These are phyloP conservation scores for Sutorius eximius DNA, from an alignment of 1,284 basidiomycete species.

Conservation along the genomic window DNA sequence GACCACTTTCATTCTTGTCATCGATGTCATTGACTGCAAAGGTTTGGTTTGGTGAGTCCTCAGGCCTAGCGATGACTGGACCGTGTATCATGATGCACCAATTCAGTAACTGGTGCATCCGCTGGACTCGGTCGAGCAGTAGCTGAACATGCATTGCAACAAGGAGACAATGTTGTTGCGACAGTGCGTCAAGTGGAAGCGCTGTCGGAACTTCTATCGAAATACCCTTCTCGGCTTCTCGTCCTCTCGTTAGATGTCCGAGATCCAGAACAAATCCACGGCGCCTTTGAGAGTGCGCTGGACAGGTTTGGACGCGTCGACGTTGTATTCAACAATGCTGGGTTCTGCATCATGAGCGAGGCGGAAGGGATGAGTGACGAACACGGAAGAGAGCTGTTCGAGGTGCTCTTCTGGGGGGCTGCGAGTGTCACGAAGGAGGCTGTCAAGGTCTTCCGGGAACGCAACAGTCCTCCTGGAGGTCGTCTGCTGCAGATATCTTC, in stretches of 20 bases:
- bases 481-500: conserved; percentile 31
- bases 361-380: conserved; percentile 38
- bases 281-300: conserved; percentile 26
- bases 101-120: conserved; percentile 31
- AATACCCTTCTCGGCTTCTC: conserved; percentile 41
- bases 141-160: conserved; percentile 24
- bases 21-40: conserved; percentile 15
- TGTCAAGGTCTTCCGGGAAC: conserved; percentile 38
- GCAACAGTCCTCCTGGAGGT: conserved; percentile 36
- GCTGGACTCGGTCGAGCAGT: conserved; percentile 27
- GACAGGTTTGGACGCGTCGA: conserved; percentile 33
- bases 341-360: conserved; percentile 20
- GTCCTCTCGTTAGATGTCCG: conserved; percentile 36
- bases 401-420: conserved; percentile 41
- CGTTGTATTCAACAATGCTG: conserved; percentile 39
- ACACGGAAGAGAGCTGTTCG: conserved; percentile 32
- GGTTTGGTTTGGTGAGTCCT: conserved; percentile 29
- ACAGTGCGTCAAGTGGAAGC: conserved; percentile 18
- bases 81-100: background rate
- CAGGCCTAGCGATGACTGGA: background rate
- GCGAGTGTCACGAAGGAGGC: conserved; percentile 36
- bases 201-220: conserved; percentile 19
- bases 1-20: background rate
- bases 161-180: conserved; percentile 30
- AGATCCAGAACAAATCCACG: conserved; percentile 14